A percentile compares a stretch with the other conserved stretches of the same genome.
Conservation (phyloP, 1,139 yeast genomes). For the Diutina scorzettiae region DNA sequence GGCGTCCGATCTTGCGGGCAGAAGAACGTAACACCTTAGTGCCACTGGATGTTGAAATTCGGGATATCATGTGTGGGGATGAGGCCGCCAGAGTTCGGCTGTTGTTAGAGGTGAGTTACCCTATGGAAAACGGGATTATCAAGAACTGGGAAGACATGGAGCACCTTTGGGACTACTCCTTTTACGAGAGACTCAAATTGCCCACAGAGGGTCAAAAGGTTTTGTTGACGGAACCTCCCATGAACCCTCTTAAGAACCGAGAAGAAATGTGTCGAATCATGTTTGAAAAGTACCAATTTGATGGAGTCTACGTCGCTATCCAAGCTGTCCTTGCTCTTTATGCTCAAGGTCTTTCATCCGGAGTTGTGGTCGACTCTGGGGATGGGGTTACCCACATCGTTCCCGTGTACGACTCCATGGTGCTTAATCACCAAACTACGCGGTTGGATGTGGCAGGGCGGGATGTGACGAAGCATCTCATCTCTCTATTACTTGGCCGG, state of each 20-base stretch:
- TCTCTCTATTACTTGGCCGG: slow-evolving; percentile 80
- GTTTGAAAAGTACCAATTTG: slow-evolving; percentile 93
- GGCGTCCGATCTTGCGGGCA: slow-evolving; percentile 93
- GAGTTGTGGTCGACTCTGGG: slow-evolving; percentile 97
- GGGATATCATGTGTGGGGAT: slow-evolving; percentile 95
- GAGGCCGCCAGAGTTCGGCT: slow-evolving; percentile 91
- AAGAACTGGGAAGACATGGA: slow-evolving; percentile 99
- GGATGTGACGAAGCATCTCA: slow-evolving; percentile 90
- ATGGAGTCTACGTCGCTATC: slow-evolving; percentile 95
- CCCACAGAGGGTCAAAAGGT: slow-evolving; percentile 69
- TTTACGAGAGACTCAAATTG: slow-evolving; percentile 78
- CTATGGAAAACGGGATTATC: slow-evolving; percentile 98
- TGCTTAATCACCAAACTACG: slow-evolving; percentile 81
- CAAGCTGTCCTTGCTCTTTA: slow-evolving; percentile 96
- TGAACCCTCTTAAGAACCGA: slow-evolving; percentile 90
- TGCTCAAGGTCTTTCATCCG: slow-evolving; percentile 94
- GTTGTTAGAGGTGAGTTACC: slow-evolving; percentile 81
- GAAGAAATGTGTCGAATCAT: slow-evolving; percentile 93
- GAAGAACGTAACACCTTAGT: slow-evolving; percentile 65
- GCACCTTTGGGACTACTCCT: slow-evolving; percentile 96
- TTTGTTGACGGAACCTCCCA: slow-evolving; percentile 91
- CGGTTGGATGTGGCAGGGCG: slow-evolving; percentile 97
- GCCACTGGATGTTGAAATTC: slow-evolving; percentile 54
- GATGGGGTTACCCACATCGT: slow-evolving; percentile 88
- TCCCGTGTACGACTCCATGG: slow-evolving; percentile 95